Conservation (phyloP, 1,284 basidiomycete species). For the Apiotrichum laibachii region DNA sequence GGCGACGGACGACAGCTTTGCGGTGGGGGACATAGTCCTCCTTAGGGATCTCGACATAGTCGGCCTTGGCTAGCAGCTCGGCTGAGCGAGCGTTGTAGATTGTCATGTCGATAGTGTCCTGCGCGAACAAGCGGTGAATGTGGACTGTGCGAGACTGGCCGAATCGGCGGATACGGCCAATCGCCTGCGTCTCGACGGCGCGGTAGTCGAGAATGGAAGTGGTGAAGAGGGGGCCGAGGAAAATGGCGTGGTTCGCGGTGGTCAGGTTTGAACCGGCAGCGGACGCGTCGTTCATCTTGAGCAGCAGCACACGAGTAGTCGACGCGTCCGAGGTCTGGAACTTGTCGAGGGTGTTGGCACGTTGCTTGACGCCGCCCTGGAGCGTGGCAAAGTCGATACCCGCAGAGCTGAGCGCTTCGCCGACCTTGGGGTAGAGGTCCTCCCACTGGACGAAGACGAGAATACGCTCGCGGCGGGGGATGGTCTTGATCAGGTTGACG, state of each 20-base stretch:
- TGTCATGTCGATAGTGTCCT: constrained; percentile 79
- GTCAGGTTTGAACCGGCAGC: constrained; percentile 91
- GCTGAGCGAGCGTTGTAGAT: constrained; percentile 52
- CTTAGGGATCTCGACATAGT: constrained; percentile 34
- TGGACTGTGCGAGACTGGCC: constrained; percentile 77
- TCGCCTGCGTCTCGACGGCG: constrained; percentile 83
- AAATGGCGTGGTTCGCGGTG: constrained; percentile 89
- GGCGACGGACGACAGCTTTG: not conserved
- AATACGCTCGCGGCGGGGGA: constrained; percentile 74
- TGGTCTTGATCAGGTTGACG: constrained; percentile 74
- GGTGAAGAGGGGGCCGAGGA: constrained; percentile 84
- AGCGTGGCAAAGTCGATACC: constrained; percentile 76
- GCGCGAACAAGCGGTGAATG: constrained; percentile 75
- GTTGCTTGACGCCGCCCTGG: constrained; percentile 69
- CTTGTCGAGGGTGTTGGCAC: constrained; percentile 74
- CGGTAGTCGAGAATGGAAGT: constrained; percentile 74
- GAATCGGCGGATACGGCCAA: constrained; percentile 81
- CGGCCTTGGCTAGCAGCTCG: constrained; percentile 35
- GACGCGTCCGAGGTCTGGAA: constrained; percentile 67
- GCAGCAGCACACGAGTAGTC: constrained; percentile 63
- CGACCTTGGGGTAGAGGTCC: constrained; percentile 85
- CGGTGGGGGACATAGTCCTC: constrained; percentile 23
- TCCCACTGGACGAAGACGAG: constrained; percentile 92
- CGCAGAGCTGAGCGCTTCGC: constrained; percentile 70
- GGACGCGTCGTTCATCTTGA: constrained; percentile 90